A percentile compares a stretch with the other conserved stretches of the same genome.
Conservation (phyloP, 768 basidiomycete genomes). For the Cytidiella melzeri region DNA sequence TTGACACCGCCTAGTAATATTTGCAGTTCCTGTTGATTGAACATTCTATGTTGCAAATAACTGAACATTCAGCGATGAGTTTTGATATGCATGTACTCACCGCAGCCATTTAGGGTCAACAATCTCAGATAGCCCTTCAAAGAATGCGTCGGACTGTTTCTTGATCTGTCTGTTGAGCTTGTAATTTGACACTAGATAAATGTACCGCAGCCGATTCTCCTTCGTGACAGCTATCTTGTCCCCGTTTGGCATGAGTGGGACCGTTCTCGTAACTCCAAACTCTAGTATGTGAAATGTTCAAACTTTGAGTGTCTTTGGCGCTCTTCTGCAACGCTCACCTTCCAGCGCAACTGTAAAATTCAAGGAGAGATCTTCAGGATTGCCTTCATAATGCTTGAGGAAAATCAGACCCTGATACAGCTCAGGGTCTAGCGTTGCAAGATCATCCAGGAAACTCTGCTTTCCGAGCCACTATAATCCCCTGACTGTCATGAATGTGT, state of each 20-base stretch:
- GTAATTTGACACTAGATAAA: conserved; percentile 84
- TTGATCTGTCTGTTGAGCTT: conserved; percentile 86
- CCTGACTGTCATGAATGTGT: neutral
- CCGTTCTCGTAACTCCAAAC: conserved; percentile 67
- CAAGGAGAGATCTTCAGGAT: conserved; percentile 82
- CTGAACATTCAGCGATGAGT: neutral
- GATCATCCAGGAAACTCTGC: conserved; percentile 89
- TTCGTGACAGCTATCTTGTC: conserved; percentile 78
- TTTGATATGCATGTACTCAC: conserved; percentile 33
- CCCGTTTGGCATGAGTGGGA: conserved; percentile 80
- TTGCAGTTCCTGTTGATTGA: conserved; percentile 94
- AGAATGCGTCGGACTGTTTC: conserved; percentile 78
- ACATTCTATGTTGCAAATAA: conserved; percentile 56
- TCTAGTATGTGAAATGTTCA: no score
- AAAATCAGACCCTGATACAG: conserved; percentile 89
- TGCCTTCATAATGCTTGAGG: conserved; percentile 85
- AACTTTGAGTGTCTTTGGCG: no score
- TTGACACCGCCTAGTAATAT: conserved; percentile 88
- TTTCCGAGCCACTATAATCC: conserved; percentile 75
- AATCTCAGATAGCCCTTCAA: conserved; percentile 88
- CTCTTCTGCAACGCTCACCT: no score
- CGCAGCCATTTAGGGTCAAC: conserved; percentile 87
- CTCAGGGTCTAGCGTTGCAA: conserved; percentile 86
- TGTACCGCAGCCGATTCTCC: conserved; percentile 87
- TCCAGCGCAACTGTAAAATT: conserved; percentile 88